Conservation (phyloP, 2,329 filamentous ascomycete genomes). For the Ascochyta lentis region DNA sequence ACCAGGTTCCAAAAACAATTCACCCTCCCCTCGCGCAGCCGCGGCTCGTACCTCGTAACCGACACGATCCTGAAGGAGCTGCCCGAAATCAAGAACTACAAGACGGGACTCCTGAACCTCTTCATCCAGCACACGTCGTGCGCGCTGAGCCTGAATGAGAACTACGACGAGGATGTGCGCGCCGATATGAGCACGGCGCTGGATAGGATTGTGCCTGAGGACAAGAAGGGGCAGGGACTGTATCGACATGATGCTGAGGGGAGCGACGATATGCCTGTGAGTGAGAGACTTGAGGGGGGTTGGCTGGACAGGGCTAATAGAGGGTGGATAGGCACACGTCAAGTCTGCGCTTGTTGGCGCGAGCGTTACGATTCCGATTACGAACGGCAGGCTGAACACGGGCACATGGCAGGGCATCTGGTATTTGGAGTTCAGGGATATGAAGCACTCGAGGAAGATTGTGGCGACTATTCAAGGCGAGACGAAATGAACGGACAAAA, state of each 20-base stretch:
- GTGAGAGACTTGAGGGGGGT: constrained; percentile 31
- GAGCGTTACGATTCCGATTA: constrained; percentile 89
- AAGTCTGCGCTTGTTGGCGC: constrained; percentile 90
- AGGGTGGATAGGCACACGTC: constrained; percentile 73
- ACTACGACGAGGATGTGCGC: constrained; percentile 84
- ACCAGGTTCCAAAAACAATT: constrained; percentile 78
- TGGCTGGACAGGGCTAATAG: neutral
- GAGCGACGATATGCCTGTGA: constrained; percentile 87
- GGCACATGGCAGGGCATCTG: constrained; percentile 89
- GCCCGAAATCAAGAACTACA: constrained; percentile 83
- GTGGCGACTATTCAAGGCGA: constrained; percentile 96
- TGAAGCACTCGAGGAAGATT: constrained; percentile 78
- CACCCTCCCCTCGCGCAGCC: constrained; percentile 74
- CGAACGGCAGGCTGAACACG: constrained; percentile 75
- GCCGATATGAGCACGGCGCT: constrained; percentile 93
- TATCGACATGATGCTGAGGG: constrained; percentile 92
- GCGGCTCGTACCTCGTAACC: constrained; percentile 90
- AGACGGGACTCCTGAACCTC: constrained; percentile 74
- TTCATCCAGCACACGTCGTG: constrained; percentile 97
- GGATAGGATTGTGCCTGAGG: constrained; percentile 86
- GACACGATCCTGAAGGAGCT: constrained; percentile 73
- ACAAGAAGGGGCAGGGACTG: constrained; percentile 61
- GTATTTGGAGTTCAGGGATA: constrained; percentile 86
- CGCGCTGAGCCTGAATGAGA: constrained; percentile 91
- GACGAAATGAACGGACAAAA: constrained; percentile 53